These are phyloP conservation scores for Peronosclerospora sorghi DNA, from an alignment of 352 stramenopile genomes.

Conservation along the genomic window DNA sequence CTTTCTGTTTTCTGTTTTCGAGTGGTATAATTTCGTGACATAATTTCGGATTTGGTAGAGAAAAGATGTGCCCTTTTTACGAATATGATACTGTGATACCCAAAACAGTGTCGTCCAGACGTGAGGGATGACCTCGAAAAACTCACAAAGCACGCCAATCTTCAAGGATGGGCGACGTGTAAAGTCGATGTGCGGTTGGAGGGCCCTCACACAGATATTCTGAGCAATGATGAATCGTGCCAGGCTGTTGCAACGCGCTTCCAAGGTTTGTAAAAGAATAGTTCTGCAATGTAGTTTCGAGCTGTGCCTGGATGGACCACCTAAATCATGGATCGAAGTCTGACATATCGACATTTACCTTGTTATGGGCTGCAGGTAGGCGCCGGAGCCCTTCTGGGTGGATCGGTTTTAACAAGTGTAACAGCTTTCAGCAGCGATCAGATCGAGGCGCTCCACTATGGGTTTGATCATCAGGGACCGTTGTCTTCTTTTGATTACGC, in stretches of 20 bases:
- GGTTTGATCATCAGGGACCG: slow-evolving; percentile 80
- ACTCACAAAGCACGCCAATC: neutral
- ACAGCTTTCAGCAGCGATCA: slow-evolving; percentile 78
- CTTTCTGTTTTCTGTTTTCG: too few relatives aligned
- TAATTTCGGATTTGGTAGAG: too few relatives aligned
- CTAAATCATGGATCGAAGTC: slow-evolving; percentile 34
- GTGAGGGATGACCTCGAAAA: slow-evolving; percentile 2
- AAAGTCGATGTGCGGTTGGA: slow-evolving; percentile 17
- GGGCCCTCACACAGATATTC: slow-evolving; percentile 28
- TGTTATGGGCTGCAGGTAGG: slow-evolving; percentile 35
- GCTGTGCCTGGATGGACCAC: neutral
- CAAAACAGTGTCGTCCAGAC: slow-evolving; percentile 3
- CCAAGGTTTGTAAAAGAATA: slow-evolving; percentile 47
- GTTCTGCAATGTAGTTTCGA: neutral
- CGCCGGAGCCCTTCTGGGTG: slow-evolving; percentile 52
- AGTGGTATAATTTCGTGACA: too few relatives aligned
- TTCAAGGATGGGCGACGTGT: slow-evolving; percentile 7
- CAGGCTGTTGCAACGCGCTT: slow-evolving; percentile 58
- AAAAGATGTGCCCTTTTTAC: too few relatives aligned
- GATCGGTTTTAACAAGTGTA: slow-evolving; percentile 69
- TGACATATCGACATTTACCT: slow-evolving; percentile 4
- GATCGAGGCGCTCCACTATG: slow-evolving; percentile 81
- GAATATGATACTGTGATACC: too few relatives aligned
- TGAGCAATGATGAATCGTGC: slow-evolving; percentile 58
- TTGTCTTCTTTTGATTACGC: slow-evolving; percentile 86